Conservation (phyloP, 179 eudicot species). For the Beta macrorhiza region DNA sequence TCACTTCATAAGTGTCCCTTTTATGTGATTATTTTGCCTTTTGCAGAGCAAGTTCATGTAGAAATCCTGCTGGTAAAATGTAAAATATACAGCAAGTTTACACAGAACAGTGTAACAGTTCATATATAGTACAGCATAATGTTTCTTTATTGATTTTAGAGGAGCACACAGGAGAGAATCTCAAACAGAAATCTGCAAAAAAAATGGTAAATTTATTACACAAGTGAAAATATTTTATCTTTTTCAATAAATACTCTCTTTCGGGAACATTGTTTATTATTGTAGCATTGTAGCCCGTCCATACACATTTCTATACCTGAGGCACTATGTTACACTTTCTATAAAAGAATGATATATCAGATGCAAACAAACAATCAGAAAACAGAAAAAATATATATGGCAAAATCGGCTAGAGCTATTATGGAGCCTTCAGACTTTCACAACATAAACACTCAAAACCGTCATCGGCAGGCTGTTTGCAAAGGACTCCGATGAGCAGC, state of each 20-base stretch:
- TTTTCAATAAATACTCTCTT: conserved; percentile 1
- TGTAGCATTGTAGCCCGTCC: conserved; percentile 13
- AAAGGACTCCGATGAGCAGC: neutral
- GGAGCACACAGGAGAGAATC: too few species aligned
- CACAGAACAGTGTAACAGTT: neutral
- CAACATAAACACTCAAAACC: neutral
- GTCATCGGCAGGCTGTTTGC: neutral
- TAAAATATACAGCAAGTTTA: too few species aligned
- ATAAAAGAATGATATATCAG: conserved; percentile 27
- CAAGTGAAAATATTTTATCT: neutral
- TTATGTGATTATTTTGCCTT: too few species aligned
- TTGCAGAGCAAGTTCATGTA: too few species aligned
- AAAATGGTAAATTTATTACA: conserved; percentile 3
- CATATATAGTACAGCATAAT: neutral
- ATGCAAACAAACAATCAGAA: neutral
- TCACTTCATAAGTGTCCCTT: too few species aligned
- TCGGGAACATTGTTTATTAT: conserved; percentile 8
- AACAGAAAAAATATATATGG: neutral
- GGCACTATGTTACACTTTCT: conserved; percentile 31
- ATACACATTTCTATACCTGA: conserved; percentile 21
- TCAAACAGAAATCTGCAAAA: neutral
- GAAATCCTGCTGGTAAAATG: too few species aligned
- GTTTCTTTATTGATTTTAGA: neutral
- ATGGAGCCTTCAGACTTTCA: neutral
- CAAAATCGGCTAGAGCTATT: conserved; percentile 3